Evolutionary conservation across 1,284 basidiomycete species (phyloP).

Genomic region (Athelia psychrophila): DNA sequence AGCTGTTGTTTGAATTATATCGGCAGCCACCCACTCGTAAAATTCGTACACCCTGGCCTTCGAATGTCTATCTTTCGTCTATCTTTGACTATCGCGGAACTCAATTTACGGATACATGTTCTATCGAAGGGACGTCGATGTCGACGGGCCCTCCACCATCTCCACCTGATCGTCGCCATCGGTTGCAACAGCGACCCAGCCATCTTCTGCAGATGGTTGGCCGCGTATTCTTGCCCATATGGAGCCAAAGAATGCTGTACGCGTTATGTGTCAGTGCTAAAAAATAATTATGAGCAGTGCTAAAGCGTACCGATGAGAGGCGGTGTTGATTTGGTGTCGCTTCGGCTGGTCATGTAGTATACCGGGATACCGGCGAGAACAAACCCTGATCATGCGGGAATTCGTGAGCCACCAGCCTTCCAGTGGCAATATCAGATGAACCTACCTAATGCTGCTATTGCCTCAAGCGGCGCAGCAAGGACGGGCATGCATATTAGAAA

Average conservation of each 20-base stretch:
- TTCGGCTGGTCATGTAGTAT: slow-evolving; percentile 75
- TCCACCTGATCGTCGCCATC: slow-evolving; percentile 70
- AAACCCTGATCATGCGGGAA: slow-evolving; percentile 43
- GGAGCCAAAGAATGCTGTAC: slow-evolving; percentile 32
- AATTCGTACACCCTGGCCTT: too few species aligned
- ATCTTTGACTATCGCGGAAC: too few species aligned
- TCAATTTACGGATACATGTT: too few species aligned
- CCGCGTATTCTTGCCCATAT: slow-evolving; percentile 46
- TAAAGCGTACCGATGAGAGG: slow-evolving; percentile 44
- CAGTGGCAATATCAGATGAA: slow-evolving; percentile 7
- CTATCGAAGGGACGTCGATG: too few species aligned
- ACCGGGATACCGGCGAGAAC: slow-evolving; percentile 78
- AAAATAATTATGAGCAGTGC: background rate
- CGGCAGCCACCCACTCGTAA: too few species aligned
- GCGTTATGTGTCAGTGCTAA: background rate
- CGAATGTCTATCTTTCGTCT: too few species aligned
- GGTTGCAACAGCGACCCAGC: slow-evolving; percentile 75
- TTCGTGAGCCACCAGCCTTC: background rate
- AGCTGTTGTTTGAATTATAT: too few species aligned
- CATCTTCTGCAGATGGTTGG: slow-evolving; percentile 48
- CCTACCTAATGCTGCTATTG: slow-evolving; percentile 81
- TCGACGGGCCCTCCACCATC: slow-evolving; percentile 41
- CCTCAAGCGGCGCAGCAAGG: slow-evolving; percentile 89
- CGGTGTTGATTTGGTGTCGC: slow-evolving; percentile 39
- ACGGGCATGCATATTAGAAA: slow-evolving; percentile 96